A percentile compares a stretch with the other conserved stretches of the same genome.
Conservation (phyloP, 306 rosid genomes). For the Rosa multiflora region DNA sequence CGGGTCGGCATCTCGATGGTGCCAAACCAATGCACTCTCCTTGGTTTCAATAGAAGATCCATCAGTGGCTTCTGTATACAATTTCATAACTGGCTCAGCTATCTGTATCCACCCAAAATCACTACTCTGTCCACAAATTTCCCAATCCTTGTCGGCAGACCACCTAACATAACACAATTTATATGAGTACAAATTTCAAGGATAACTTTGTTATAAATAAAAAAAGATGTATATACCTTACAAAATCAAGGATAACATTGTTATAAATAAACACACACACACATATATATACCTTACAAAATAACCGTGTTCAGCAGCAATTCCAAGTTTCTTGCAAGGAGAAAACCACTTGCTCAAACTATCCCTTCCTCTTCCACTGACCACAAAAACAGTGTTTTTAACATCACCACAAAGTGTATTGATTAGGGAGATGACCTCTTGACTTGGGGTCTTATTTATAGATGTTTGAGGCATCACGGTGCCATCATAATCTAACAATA, state of each 20-base stretch:
- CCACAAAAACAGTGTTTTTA: conserved; percentile 53
- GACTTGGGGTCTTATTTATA: conserved; percentile 49
- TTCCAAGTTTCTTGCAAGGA: conserved; percentile 52
- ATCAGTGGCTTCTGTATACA: conserved; percentile 67
- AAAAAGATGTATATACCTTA: conserved; percentile 39
- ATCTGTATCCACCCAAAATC: conserved; percentile 63
- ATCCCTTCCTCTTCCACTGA: conserved; percentile 58
- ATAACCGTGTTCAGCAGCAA: conserved; percentile 64
- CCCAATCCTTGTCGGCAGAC: conserved; percentile 56
- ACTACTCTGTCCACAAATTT: conserved; percentile 45
- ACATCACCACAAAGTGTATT: conserved; percentile 43
- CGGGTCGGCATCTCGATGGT: conserved; percentile 70
- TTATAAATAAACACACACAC: neutral
- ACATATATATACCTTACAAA: conserved; percentile 42
- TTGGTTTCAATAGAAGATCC: conserved; percentile 62
- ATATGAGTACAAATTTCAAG: neutral
- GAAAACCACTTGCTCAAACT: conserved; percentile 56
- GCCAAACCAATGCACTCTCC: conserved; percentile 76
- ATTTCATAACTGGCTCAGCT: conserved; percentile 64
- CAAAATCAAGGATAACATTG: neutral
- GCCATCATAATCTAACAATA: conserved; percentile 63
- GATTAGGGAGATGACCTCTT: conserved; percentile 41
- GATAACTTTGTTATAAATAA: neutral
- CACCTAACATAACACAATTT: conserved; percentile 39
- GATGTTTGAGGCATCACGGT: conserved; percentile 61